Conservation (phyloP, 2,329 filamentous ascomycete species). For the Fusarium hainanense region DNA sequence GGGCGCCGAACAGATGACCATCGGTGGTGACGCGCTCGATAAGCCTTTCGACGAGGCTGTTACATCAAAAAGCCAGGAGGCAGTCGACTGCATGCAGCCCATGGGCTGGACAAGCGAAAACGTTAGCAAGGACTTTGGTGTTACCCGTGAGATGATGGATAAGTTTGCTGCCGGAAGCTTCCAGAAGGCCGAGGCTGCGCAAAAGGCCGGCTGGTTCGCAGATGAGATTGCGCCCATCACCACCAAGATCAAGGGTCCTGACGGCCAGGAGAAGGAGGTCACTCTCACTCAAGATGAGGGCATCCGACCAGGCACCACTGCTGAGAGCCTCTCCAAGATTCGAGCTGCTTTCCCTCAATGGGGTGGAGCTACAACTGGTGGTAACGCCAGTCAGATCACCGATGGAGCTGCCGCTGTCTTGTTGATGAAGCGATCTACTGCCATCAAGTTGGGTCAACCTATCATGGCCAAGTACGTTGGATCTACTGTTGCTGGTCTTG, state of each 20-base stretch:
- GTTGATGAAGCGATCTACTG: slow-evolving; percentile 93
- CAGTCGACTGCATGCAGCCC: slow-evolving; percentile 87
- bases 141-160: slow-evolving; percentile 84
- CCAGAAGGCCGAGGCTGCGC: slow-evolving; percentile 85
- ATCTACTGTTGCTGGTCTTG: slow-evolving; percentile 87
- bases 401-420: slow-evolving; percentile 92
- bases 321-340: slow-evolving; percentile 84
- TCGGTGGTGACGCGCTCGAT: slow-evolving; percentile 75
- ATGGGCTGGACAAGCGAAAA: slow-evolving; percentile 99
- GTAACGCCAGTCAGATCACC: slow-evolving; percentile 94
- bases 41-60: slow-evolving; percentile 83
- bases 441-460: slow-evolving; percentile 86
- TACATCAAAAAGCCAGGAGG: slow-evolving; percentile 76
- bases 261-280: slow-evolving; percentile 81
- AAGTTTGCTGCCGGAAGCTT: slow-evolving; percentile 88
- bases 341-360: slow-evolving; percentile 90
- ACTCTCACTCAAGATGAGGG: slow-evolving; percentile 90
- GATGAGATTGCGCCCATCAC: slow-evolving; percentile 94
- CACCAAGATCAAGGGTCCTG: slow-evolving; percentile 83
- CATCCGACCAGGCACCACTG: slow-evolving; percentile 88
- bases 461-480: slow-evolving; percentile 96
- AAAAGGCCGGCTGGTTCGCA: slow-evolving; percentile 90
- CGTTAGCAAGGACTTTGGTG: slow-evolving; percentile 88
- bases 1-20: slow-evolving; percentile 89
- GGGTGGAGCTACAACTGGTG: slow-evolving; percentile 86